Percentiles rank a stretch among this genome's conserved stretches.
These are phyloP conservation scores for Aspergillus aculeatus DNA, from an alignment of 2,329 filamentous ascomycete genomes.

Conservation along the genomic window DNA sequence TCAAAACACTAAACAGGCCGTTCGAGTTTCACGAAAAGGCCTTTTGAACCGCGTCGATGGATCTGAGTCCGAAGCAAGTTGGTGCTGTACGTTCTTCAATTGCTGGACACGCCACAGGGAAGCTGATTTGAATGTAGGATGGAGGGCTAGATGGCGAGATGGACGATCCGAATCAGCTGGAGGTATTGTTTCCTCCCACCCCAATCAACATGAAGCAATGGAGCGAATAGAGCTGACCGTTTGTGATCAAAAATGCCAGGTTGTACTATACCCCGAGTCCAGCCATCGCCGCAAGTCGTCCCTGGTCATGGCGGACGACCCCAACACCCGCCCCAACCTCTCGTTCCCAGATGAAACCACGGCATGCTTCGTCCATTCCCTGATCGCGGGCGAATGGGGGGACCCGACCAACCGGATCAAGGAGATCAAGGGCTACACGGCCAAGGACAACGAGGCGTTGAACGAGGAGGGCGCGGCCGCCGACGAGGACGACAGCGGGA, in stretches of 20 bases:
- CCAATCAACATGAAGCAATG: neutral
- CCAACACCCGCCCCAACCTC: conserved; percentile 38
- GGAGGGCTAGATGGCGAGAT: conserved; percentile 34
- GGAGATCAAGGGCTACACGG: conserved; percentile 1
- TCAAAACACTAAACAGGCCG: neutral
- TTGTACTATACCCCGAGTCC: conserved; percentile 55
- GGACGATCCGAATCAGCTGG: conserved; percentile 36
- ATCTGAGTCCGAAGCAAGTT: conserved; percentile 3
- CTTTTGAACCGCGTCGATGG: neutral
- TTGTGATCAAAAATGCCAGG: conserved; percentile 38
- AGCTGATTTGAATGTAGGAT: conserved; percentile 20
- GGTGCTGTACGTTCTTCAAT: conserved; percentile 21
- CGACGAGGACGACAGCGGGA: conserved; percentile 20
- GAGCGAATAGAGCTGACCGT: neutral
- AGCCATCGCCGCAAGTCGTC: conserved; percentile 61
- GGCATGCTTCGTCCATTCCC: conserved; percentile 61
- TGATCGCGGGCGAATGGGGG: conserved; percentile 48
- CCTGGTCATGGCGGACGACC: conserved; percentile 48
- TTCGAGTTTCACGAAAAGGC: neutral
- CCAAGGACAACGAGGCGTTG: conserved; percentile 18
- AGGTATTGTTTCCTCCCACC: conserved; percentile 23
- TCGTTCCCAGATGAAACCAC: conserved; percentile 44
- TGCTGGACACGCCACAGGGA: neutral
- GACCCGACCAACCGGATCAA: conserved; percentile 7
- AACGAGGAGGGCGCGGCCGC: conserved; percentile 3